Evolutionary conservation across 805 yeast genomes (phyloP), one percentile per base, ranked within the genome.

Genomic region (Wickerhamiella musiphila): DNA sequence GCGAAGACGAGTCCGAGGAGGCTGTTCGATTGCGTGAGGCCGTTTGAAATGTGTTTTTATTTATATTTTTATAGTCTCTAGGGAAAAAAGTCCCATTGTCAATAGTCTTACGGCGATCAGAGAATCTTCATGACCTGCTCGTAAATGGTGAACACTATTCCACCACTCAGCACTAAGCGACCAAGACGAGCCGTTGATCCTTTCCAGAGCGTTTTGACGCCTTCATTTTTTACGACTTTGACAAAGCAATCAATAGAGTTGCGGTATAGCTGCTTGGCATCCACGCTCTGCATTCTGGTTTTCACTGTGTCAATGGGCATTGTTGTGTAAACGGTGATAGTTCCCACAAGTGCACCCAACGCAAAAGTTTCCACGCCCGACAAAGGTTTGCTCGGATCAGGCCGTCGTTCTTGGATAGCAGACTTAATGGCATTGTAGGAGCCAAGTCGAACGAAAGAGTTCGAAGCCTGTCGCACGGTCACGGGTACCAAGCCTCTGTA

Each of bases 121-220:
- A n/a, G n/a, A n/a, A n/a, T 32, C 23, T 62, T 68, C 53, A 86
- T 62, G 60, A 86, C 76, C 57, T 83, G 79, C 53, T 86, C 98
- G 54, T 86, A 86, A 35, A 90, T 79, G 14, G 96, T 90, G 58
- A 86, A 86, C 18, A 90, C 95, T 43, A 86, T 86, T 47, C 98
- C 98, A 39, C 98, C 98, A 57, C 93, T 78, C 49, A 86, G 65
- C 22, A 84, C 71, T 50, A 86, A 65, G 46, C 98, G 70, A 5
- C 96, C 96, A 39, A 86, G 61, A 51, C 98, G 68, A 28, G 98
- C 96, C 2, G 96, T 90, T 22, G 96, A 94, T 39, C 98, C 98
- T 57, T 81, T 81, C 98, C 98, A 86, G 58, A 83, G 82, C 4
- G 94, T 78, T 48, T 69, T 59, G 41, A 84, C 58, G 7, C 98